These are phyloP conservation scores for Mychonastes homosphaera DNA, from an alignment of 139 green algal species.

Conservation along the genomic window DNA sequence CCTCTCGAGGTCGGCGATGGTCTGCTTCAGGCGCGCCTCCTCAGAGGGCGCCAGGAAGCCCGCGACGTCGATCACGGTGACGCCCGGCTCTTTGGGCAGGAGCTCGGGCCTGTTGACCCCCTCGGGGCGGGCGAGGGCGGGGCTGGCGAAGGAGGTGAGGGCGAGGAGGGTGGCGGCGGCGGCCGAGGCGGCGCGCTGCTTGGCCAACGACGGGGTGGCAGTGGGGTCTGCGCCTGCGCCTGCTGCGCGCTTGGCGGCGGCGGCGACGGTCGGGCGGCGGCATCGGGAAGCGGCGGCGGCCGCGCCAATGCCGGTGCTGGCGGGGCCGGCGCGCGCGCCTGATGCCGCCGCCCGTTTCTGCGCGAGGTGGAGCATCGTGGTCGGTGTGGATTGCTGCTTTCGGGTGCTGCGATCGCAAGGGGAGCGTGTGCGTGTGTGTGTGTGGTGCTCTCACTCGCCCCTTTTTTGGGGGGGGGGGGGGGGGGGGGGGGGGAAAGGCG, in stretches of 20 bases:
- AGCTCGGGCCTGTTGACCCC: slow-evolving; percentile 96
- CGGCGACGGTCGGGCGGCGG: background rate
- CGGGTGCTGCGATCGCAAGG: no score
- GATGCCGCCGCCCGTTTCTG: no score
- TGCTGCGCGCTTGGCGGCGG: background rate
- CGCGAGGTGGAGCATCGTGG: no score
- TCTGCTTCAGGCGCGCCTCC: slow-evolving; percentile 46
- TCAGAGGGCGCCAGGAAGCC: slow-evolving; percentile 78
- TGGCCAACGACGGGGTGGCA: background rate
- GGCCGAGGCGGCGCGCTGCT: background rate
- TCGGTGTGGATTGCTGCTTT: no score
- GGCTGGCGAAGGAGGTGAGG: background rate
- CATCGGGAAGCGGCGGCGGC: background rate
- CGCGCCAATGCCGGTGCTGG: background rate
- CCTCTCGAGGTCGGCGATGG: slow-evolving; percentile 61
- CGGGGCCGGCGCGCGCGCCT: no score
- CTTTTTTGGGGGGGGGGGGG: no score
- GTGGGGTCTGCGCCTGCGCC: background rate
- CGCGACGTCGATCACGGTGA: slow-evolving; percentile 86
- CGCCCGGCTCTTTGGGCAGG: slow-evolving; percentile 62
- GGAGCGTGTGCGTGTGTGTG: no score
- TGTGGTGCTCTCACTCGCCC: no score
- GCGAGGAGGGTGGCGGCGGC: background rate
- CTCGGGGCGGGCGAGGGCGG: slow-evolving; percentile 55
- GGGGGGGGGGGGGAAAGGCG: no score